A percentile compares a stretch with the other conserved stretches of the same genome.
Evolutionary conservation across 139 green algal species (phyloP).

Genomic region (Closterium sp.): DNA sequence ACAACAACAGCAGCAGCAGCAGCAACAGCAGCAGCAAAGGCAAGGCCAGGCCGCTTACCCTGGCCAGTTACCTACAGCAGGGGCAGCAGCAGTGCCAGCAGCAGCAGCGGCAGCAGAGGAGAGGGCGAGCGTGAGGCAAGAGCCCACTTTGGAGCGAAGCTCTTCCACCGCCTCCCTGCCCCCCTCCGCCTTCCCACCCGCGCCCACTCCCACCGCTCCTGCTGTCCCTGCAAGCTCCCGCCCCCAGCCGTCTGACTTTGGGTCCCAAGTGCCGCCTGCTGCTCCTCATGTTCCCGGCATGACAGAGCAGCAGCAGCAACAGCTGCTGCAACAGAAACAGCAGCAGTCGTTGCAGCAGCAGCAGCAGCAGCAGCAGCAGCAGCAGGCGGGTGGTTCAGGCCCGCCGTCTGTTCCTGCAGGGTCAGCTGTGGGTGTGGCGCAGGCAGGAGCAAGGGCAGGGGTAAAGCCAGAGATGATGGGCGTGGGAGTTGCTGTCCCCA

Average conservation of each 20-base stretch:
- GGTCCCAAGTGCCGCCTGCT: too few species aligned
- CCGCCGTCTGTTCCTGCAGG: neutral
- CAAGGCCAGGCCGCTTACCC: neutral
- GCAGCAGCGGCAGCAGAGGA: slow-evolving; percentile 11
- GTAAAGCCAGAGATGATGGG: neutral
- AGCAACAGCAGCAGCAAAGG: slow-evolving; percentile 11
- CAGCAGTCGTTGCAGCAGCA: slow-evolving; percentile 13
- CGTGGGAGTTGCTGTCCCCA: neutral
- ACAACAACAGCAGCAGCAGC: slow-evolving; percentile 16
- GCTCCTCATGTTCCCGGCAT: too few species aligned
- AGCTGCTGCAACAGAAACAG: neutral
- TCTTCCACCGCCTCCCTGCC: neutral
- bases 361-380: slow-evolving; percentile 2
- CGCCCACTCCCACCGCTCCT: neutral
- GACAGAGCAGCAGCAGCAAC: neutral
- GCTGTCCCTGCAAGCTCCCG: neutral
- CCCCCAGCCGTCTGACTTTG: neutral
- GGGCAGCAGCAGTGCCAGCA: neutral
- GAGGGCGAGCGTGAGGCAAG: neutral
- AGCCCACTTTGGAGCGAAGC: neutral
- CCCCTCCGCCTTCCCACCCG: neutral
- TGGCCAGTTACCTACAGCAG: neutral
- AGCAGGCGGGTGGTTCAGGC: neutral
- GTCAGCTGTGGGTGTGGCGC: neutral
- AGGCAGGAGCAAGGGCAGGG: neutral